Evolutionary conservation across 495 filamentous ascomycete genomes (phyloP), one percentile per base, ranked within the genome.

Genomic region (Evernia prunastri): DNA sequence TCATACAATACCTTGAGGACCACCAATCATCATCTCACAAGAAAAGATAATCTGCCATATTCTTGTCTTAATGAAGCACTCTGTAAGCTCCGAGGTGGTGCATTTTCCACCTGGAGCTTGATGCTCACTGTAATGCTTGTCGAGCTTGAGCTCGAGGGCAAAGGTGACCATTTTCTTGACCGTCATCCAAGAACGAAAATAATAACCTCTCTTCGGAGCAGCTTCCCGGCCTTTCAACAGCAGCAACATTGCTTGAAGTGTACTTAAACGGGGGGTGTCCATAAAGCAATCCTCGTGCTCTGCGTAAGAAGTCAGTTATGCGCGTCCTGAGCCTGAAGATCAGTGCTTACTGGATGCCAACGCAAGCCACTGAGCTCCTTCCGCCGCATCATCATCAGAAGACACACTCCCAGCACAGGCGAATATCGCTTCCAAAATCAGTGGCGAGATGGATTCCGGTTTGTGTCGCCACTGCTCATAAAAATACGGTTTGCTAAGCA

Each of bases 131-230:
- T 85, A 84, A 75, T 98, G 94, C 71, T 95, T 91, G 71, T 97
- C 86, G 11, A 98, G 79, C 49, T 91, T 92, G 60, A 98, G 80
- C 72, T 98, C 94, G 69, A 95, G 92, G 51, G 86, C 91, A 89
- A 98, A 95, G 15, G 90, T 86, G 29, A 96, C 87, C 61, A 92
- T 87, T 49, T 89, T 91, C 60, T 96, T 92, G 56, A 97, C 86
- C 10, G 89, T 95, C 84, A 96, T 96, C 94, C 94, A 98, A 15
- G 94, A 98, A 31, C 94, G 85, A 72, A 92, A 97, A 74, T 94
- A 98, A 73, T 98, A 98, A 2, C 94, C 94, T 69, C 91, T 86
- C 72, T 94, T 94, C 3, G 95, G 95, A 54, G 88, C 84, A 37
- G 90, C 87, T 73, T 98, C 94, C 66, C 92, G 81, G 3, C 94